Evolutionary conservation across 73 alveolate species (phyloP).

Genomic region (Tetrahymena borealis): DNA sequence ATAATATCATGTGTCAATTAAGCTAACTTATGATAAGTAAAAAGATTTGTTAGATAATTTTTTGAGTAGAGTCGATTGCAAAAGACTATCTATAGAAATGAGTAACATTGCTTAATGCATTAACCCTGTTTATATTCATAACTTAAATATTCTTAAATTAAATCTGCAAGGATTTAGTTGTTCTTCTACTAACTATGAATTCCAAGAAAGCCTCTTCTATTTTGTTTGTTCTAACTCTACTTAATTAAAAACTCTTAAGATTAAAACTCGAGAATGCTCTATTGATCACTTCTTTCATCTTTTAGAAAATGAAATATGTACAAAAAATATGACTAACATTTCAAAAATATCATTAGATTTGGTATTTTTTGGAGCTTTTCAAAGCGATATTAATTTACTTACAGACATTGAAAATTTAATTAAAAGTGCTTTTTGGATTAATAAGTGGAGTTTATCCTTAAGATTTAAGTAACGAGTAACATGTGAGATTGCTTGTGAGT

Average conservation of each 20-base stretch:
- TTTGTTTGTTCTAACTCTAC: not conserved
- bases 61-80: not conserved
- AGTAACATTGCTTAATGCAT: not conserved
- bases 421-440: not conserved
- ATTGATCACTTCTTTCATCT: not conserved
- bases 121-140: not conserved
- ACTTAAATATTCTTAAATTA: not conserved
- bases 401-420: not conserved
- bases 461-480: not conserved
- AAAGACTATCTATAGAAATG: not conserved
- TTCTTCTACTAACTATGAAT: not conserved
- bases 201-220: not conserved
- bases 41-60: not conserved
- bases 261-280: not conserved
- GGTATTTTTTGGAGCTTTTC: not conserved
- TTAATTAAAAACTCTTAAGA: not conserved
- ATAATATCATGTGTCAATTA: not conserved
- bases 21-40: not conserved
- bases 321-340: not conserved
- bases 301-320: not conserved
- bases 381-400: not conserved
- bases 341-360: not conserved
- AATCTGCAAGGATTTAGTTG: not conserved
- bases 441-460: not conserved
- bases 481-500: not conserved